Conservation (phyloP, 352 stramenopile species). For the Globisporangium cederbergense region DNA sequence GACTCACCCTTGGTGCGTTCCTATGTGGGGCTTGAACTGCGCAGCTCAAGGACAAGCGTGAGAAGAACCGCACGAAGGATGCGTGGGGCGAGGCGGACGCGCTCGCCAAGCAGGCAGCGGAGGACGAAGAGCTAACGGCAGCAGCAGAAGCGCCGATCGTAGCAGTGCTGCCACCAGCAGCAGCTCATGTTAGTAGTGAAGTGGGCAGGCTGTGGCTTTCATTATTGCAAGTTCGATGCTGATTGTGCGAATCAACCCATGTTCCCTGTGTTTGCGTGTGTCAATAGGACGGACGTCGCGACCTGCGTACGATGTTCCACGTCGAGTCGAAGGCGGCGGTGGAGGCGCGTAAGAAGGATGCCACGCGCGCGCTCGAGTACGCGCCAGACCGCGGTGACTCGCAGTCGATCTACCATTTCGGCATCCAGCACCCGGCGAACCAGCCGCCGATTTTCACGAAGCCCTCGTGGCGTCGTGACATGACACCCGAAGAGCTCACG, state of each 20-base stretch:
- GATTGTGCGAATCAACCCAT: neutral
- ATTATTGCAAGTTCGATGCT: neutral
- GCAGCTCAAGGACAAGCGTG: constrained; percentile 73
- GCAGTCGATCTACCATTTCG: constrained; percentile 68
- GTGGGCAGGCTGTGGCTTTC: neutral
- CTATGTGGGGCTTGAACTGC: neutral
- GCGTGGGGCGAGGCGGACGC: constrained; percentile 24
- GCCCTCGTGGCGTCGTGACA: constrained; percentile 56
- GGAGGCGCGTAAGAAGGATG: constrained; percentile 67
- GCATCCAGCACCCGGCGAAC: constrained; percentile 49
- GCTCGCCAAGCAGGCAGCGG: constrained; percentile 13
- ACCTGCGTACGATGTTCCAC: constrained; percentile 72
- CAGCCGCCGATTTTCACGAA: constrained; percentile 67
- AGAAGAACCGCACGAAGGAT: constrained; percentile 43
- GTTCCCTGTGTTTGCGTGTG: neutral
- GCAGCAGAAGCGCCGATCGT: neutral
- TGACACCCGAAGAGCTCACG: constrained; percentile 64
- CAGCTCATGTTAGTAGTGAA: neutral
- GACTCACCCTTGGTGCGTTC: neutral
- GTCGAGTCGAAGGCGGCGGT: constrained; percentile 51
- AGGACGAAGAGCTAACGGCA: constrained; percentile 12
- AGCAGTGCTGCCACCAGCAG: neutral
- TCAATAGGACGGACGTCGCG: constrained; percentile 30
- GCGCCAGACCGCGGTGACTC: constrained; percentile 58
- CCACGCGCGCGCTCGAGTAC: constrained; percentile 56